phyloP scores from a whole-genome alignment of 169 alveolate genomes.

The Eimeria sp. region DNA sequence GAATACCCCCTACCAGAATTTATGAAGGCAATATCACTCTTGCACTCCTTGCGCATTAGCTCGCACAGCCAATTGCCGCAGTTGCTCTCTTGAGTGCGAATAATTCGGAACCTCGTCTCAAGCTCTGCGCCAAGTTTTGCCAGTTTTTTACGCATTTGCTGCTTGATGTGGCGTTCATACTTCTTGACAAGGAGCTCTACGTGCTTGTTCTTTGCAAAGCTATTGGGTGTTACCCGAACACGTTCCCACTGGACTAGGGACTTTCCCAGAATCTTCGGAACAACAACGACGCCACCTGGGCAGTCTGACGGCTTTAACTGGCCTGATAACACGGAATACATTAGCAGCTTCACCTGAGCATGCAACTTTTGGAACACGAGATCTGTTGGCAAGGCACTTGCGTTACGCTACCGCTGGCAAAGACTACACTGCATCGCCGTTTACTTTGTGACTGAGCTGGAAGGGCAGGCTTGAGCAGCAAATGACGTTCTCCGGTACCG shows the following conservation, averaged over 20 bases:
- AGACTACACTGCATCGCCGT: neutral
- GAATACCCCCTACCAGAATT: slow-evolving; percentile 88
- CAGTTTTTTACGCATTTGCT: slow-evolving; percentile 88
- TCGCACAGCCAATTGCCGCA: slow-evolving; percentile 93
- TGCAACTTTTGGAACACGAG: neutral
- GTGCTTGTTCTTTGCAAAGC: slow-evolving; percentile 85
- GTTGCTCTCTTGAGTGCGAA: slow-evolving; percentile 92
- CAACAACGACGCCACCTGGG: slow-evolving; percentile 75
- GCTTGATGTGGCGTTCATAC: slow-evolving; percentile 83
- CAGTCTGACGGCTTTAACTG: slow-evolving; percentile 79
- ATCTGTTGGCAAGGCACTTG: neutral
- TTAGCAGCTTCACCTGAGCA: neutral
- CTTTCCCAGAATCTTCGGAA: slow-evolving; percentile 87
- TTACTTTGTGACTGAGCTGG: slow-evolving; percentile 72
- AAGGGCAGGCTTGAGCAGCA: slow-evolving; percentile 62
- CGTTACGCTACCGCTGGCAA: neutral
- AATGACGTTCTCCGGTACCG: slow-evolving; percentile 20
- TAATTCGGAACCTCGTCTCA: slow-evolving; percentile 90
- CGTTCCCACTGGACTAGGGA: slow-evolving; percentile 88
- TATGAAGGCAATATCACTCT: slow-evolving; percentile 91
- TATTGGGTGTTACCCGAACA: slow-evolving; percentile 79
- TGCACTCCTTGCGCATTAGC: slow-evolving; percentile 89
- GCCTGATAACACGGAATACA: neutral
- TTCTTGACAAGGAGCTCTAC: slow-evolving; percentile 86
- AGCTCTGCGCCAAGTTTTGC: slow-evolving; percentile 90